These are phyloP conservation scores for Aspergillus nidulans DNA, from an alignment of 495 filamentous ascomycete species.

Conservation along the genomic window DNA sequence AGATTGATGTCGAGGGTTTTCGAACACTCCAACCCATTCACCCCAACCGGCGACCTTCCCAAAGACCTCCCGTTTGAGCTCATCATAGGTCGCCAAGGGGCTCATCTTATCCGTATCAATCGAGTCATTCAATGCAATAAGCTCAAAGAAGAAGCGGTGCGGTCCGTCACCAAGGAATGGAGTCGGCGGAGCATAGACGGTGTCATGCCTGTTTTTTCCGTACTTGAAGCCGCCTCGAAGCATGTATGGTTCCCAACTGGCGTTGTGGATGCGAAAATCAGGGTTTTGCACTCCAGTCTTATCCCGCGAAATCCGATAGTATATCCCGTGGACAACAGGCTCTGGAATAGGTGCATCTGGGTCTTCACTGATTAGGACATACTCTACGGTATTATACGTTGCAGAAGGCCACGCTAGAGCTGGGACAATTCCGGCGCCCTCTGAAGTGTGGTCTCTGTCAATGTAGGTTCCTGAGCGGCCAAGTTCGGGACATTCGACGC, in stretches of 20 bases:
- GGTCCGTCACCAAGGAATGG: slow-evolving; percentile 42
- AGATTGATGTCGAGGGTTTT: slow-evolving; percentile 30
- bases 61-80: slow-evolving; percentile 35
- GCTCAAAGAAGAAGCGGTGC: slow-evolving; percentile 49
- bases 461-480: slow-evolving; percentile 38
- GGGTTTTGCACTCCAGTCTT: slow-evolving; percentile 30
- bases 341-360: slow-evolving; percentile 45
- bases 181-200: slow-evolving; percentile 36
- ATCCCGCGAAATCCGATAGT: slow-evolving; percentile 37
- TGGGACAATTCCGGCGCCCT: slow-evolving; percentile 41
- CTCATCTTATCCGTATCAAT: slow-evolving; percentile 31
- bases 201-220: slow-evolving; percentile 34
- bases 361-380: slow-evolving; percentile 46
- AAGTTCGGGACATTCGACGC: slow-evolving; percentile 41
- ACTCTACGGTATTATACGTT: slow-evolving; percentile 37
- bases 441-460: slow-evolving; percentile 35
- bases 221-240: slow-evolving; percentile 46
- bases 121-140: slow-evolving; percentile 41
- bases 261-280: slow-evolving; percentile 30
- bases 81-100: slow-evolving; percentile 29
- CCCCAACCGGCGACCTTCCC: slow-evolving; percentile 50
- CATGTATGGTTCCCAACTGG: slow-evolving; percentile 15
- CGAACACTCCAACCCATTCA: slow-evolving; percentile 46
- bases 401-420: slow-evolving; percentile 37
- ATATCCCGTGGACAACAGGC: slow-evolving; percentile 45